phyloP scores from a whole-genome alignment of 257 asterid genomes.

The Haberlea rhodopensis region DNA sequence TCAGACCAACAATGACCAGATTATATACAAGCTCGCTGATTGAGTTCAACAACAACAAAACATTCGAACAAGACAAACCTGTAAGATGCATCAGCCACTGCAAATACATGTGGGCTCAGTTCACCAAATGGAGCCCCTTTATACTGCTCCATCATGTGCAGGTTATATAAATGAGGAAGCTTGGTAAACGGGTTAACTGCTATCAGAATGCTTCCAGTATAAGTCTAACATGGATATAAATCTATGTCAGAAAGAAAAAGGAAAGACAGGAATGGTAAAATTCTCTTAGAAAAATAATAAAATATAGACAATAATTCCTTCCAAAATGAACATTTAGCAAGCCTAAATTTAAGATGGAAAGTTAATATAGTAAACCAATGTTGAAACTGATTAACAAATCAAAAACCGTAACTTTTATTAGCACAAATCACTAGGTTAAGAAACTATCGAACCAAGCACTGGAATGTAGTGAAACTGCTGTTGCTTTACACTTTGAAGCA shows the following conservation, averaged over 20 bases:
- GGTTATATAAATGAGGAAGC: conserved; percentile 91
- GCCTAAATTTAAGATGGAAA: no score
- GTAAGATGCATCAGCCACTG: conserved; percentile 97
- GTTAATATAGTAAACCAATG: neutral
- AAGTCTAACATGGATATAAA: conserved; percentile 55
- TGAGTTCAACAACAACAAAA: conserved; percentile 24
- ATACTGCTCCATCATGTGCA: conserved; percentile 96
- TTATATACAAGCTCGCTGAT: conserved; percentile 22
- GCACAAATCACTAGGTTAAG: neutral
- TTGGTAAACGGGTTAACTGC: conserved; percentile 97
- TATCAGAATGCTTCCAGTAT: conserved; percentile 93
- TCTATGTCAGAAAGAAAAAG: conserved; percentile 30
- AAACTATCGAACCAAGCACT: neutral
- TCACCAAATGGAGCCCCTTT: conserved; percentile 99
- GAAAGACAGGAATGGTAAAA: conserved; percentile 3
- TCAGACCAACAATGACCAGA: conserved; percentile 28
- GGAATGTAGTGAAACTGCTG: neutral
- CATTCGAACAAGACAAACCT: conserved; percentile 53
- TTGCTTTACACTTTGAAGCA: neutral
- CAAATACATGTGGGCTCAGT: conserved; percentile 98
- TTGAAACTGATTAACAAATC: neutral
- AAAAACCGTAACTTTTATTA: neutral
- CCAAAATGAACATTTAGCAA: no score
- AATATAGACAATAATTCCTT: no score
- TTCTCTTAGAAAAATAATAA: neutral